Evolutionary conservation across 208 protist species (phyloP).

Genomic region (Trypanosoma boissoni): DNA sequence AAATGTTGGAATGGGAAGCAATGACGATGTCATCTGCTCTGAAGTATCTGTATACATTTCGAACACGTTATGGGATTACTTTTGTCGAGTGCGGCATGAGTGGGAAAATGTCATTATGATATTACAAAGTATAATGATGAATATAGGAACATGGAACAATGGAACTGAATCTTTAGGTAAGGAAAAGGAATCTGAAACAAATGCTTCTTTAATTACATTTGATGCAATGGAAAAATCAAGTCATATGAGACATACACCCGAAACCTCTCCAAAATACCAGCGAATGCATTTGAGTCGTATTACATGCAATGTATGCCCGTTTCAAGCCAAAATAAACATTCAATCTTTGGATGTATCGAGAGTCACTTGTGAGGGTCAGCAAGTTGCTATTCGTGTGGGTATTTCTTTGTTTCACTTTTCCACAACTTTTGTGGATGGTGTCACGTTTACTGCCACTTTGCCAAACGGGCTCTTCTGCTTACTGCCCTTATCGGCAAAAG

Average conservation of each 20-base stretch:
- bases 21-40: conserved; percentile 15
- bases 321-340: background rate
- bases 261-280: background rate
- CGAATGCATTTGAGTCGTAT: background rate
- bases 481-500: too few species aligned
- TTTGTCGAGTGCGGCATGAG: background rate
- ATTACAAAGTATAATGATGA: background rate
- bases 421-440: conserved; percentile 5
- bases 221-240: background rate
- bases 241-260: too few species aligned
- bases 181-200: background rate
- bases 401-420: conserved; percentile 9
- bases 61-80: conserved; percentile 16
- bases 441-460: background rate
- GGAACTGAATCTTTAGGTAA: background rate
- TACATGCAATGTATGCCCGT: background rate
- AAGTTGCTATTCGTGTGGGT: background rate
- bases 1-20: conserved; percentile 18
- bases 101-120: background rate
- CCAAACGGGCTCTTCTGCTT: background rate
- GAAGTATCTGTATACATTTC: conserved; percentile 10
- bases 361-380: background rate
- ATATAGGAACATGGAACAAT: too few species aligned
- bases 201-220: background rate
- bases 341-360: background rate